Percentiles rank a stretch among this genome's conserved stretches.
phyloP scores from a whole-genome alignment of 805 yeast genomes.

The Zygotorulaspora danielsina region DNA sequence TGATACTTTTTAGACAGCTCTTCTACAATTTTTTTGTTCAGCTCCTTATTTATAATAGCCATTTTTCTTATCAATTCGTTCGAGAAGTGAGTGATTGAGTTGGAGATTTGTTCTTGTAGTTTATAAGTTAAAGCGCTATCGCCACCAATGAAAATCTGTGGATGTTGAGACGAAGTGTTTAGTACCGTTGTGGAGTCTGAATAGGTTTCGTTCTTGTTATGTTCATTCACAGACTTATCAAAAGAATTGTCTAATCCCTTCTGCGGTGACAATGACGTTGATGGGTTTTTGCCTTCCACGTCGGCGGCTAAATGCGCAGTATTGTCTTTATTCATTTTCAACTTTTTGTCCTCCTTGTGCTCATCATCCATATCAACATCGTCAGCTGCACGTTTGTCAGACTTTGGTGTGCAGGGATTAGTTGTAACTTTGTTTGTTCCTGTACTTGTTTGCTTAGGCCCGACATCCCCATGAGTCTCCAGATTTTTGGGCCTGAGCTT shows the following conservation, averaged over 20 bases:
- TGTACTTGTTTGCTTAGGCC: too few species aligned
- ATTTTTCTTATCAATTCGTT: slow-evolving; percentile 36
- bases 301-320: slow-evolving; percentile 2
- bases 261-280: neutral
- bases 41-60: slow-evolving; percentile 36
- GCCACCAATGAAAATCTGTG: slow-evolving; percentile 11
- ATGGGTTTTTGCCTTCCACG: neutral
- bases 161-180: slow-evolving; percentile 3
- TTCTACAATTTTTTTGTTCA: slow-evolving; percentile 34
- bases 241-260: neutral
- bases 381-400: neutral
- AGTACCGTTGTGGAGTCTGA: slow-evolving; percentile 12
- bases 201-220: neutral
- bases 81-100: slow-evolving; percentile 36
- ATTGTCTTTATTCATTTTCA: neutral
- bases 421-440: neutral
- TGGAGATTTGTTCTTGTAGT: slow-evolving; percentile 37
- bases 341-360: neutral
- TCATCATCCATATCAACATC: neutral
- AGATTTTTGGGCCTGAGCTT: neutral
- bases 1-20: slow-evolving; percentile 38
- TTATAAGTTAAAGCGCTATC: slow-evolving; percentile 35
- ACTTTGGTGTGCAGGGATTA: neutral
- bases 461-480: too few species aligned
- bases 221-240: neutral